Evolutionary conservation across 768 basidiomycete species (phyloP), one percentile per base, ranked within the genome.

Genomic region (Gymnopilus dilepis): DNA sequence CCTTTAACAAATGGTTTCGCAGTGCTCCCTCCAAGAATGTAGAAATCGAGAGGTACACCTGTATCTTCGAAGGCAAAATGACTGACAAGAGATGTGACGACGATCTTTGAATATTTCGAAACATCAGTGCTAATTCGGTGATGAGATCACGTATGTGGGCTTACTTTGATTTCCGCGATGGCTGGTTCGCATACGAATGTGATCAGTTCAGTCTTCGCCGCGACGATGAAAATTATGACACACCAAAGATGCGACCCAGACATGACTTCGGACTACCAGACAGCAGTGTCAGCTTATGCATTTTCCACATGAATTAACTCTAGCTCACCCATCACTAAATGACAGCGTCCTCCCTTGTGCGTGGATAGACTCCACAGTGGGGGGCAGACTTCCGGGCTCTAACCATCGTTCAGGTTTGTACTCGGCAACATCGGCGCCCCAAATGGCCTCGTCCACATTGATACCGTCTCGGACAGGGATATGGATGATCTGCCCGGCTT

Each of bases 401-500:
- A 41, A 40, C 54, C 54, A 56, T 4, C 54, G 54, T 17, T 56
- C 54, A n/a, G 54, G 54, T 21, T 37, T 31, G n/a, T 40, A 56
- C 22, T 56, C 21, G 17, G 15, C 37, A 5, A 56, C 54, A 56
- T 56, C 54, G 13, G 54, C 19, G 33, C 42, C 57, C 42, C 42
- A 58, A 15, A 58, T 48, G 4, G n/a, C 42, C 37, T 48, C 57
- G 19, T 58, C 45, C 31, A 45, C 45, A 34, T 58, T 58, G 17
- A 58, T 19, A 31, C 57, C 57, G 22, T 58, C 57, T 48, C 31
- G 45, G 37, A 58, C 48, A 15, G 43, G 43, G n/a, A 58, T 58
- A 26, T 58, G 57, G 40, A 56, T 56, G 24, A 56, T 41, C 24
- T 56, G 54, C 33, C 54, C 54, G 19, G 54, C 54, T 56, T 56